Evolutionary conservation across 2,329 filamentous ascomycete genomes (phyloP), one percentile per base, ranked within the genome.

Genomic region (Emericellopsis cladophorae): DNA sequence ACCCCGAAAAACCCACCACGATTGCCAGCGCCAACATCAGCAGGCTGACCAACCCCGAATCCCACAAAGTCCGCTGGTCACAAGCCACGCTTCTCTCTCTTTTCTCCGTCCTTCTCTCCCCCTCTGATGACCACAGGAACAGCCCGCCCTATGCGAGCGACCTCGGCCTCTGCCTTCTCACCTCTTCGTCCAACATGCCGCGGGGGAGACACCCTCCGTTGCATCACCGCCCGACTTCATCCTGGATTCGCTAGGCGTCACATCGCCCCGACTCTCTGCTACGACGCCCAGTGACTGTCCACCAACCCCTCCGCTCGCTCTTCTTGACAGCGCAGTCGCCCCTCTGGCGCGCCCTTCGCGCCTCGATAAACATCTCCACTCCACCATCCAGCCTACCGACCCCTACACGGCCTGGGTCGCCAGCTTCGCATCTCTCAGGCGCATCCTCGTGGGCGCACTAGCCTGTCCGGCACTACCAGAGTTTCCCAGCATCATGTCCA

Each of bases 391-490:
- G 12, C 26, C 42, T 42, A 42, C 42, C 40, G 37, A 31, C 31
- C 24, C 37, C 41, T 35, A 46, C 45, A 39, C 42, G 37, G 56
- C 63, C 46, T 72, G 67, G 63, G 67, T 71, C 36, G 57, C 72
- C 38, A 62, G 59, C 52, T 62, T 69, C 47, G 60, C 62, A 50
- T 59, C 66, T 44, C 52, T 75, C 38, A 63, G 60, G 45, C 73
- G 65, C 45, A 61, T 69, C 46, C 53, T 81, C 46, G 64, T 69
- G 48, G 80, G 80, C 48, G 67, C 70, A 50, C 65, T 81, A 52
- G 60, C 62, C 49, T 61, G 63, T 37, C 67, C 78, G 43, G 65
- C 68, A 33, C 70, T 84, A 2, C 78, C 79, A 37, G 72, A 74
- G 32, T 82, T 82, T 45, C 60, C 65, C 8, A 65, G 62, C 58